Evolutionary conservation across 345 rosid species (phyloP).

Genomic region (Odontarrhena argentea): DNA sequence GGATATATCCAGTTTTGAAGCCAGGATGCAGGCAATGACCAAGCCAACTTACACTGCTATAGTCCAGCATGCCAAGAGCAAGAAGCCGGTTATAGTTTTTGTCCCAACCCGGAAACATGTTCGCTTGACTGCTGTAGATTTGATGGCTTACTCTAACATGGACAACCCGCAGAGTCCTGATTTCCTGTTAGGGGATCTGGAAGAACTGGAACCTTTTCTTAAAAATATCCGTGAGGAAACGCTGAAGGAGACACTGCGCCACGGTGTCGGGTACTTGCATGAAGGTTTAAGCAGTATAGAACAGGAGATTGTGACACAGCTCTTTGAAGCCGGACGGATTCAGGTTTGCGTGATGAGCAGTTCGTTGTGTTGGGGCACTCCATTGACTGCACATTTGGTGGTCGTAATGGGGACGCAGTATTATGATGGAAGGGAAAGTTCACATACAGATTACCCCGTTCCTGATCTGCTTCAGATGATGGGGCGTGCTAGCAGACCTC

Average conservation of each 20-base stretch:
- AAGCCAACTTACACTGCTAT: conserved; percentile 86
- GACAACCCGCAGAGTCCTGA: conserved; percentile 59
- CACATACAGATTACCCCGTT: conserved; percentile 82
- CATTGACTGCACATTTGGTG: conserved; percentile 78
- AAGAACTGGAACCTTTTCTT: conserved; percentile 66
- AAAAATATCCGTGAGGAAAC: conserved; percentile 63
- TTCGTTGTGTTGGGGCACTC: conserved; percentile 84
- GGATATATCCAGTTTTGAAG: conserved; percentile 86
- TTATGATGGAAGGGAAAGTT: conserved; percentile 86
- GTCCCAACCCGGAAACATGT: conserved; percentile 95
- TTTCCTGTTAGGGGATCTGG: conserved; percentile 54
- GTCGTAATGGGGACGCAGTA: conserved; percentile 97
- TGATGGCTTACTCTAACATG: conserved; percentile 77
- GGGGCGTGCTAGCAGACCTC: conserved; percentile 93
- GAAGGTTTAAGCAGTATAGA: conserved; percentile 84
- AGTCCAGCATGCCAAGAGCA: conserved; percentile 74
- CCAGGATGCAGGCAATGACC: conserved; percentile 97
- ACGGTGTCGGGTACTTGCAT: conserved; percentile 88
- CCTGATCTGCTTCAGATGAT: conserved; percentile 93
- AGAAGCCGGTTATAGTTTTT: conserved; percentile 82
- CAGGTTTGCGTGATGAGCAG: conserved; percentile 97
- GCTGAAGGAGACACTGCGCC: conserved; percentile 61
- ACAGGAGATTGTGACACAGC: conserved; percentile 76
- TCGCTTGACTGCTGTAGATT: conserved; percentile 81
- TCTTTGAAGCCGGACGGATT: conserved; percentile 86